Evolutionary conservation across 2,329 filamentous ascomycete genomes (phyloP).

Genomic region (Catunica adiposa): DNA sequence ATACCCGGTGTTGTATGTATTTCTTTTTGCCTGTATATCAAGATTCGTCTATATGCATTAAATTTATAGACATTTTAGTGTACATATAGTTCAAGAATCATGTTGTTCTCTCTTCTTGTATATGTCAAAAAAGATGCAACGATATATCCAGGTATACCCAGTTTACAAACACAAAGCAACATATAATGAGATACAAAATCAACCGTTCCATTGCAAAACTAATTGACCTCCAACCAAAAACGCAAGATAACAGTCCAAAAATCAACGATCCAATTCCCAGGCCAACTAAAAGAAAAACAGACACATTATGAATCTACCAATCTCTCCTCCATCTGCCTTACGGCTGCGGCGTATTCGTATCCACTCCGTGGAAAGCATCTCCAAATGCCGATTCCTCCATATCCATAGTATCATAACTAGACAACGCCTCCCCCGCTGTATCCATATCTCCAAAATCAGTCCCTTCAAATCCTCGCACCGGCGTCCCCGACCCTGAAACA

Average conservation of each 20-base stretch:
- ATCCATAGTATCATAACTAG: conserved; percentile 47
- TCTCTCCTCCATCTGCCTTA: conserved; percentile 13
- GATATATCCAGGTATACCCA: no score
- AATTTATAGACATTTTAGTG: no score
- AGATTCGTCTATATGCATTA: no score
- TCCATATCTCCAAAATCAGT: conserved; percentile 49
- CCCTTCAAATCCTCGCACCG: conserved; percentile 33
- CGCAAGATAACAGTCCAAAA: neutral
- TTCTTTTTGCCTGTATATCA: no score
- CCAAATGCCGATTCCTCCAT: conserved; percentile 72
- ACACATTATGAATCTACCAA: neutral
- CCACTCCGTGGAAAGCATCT: conserved; percentile 59
- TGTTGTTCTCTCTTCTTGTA: no score
- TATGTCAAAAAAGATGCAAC: no score
- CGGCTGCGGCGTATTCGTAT: conserved; percentile 22
- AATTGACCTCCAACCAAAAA: neutral
- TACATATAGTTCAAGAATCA: no score
- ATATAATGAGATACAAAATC: no score
- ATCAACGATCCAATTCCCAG: conserved; percentile 3
- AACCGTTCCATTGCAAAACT: no score
- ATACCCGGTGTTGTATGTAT: no score
- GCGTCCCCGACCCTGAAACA: neutral
- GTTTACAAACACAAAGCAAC: no score
- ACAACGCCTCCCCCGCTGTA: conserved; percentile 54
- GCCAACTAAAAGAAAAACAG: conserved; percentile 6